Evolutionary conservation across 495 filamentous ascomycete genomes (phyloP).

Genomic region (Penicillium parvum): DNA sequence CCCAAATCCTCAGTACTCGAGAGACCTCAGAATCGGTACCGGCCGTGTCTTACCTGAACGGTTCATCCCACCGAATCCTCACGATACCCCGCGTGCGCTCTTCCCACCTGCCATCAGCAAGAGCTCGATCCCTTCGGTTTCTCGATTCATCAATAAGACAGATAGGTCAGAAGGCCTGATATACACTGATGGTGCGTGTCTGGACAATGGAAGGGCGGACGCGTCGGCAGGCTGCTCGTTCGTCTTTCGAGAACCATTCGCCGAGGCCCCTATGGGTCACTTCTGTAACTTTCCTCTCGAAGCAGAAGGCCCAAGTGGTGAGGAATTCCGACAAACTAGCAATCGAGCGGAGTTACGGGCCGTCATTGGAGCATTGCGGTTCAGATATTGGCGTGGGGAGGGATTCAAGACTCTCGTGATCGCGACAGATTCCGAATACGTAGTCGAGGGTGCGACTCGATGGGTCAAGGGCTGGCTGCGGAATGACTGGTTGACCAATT

Average conservation of each 20-base stretch:
- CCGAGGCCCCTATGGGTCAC: background rate
- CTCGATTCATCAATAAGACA: background rate
- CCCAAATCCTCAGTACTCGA: background rate
- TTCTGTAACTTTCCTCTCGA: slow-evolving; percentile 8
- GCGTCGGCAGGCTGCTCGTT: slow-evolving; percentile 1
- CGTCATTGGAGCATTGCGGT: slow-evolving; percentile 33
- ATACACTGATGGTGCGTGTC: slow-evolving; percentile 5
- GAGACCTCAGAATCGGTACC: background rate
- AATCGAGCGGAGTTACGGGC: slow-evolving; percentile 42
- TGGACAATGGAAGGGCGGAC: background rate
- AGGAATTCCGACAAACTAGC: slow-evolving; percentile 24
- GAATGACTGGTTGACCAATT: slow-evolving; percentile 19
- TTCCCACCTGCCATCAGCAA: background rate
- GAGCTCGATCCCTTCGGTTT: background rate
- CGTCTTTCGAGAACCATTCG: background rate
- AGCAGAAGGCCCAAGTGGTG: slow-evolving; percentile 21
- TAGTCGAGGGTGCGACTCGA: slow-evolving; percentile 29
- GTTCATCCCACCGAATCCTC: background rate
- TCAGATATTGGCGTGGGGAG: background rate
- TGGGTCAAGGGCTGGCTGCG: slow-evolving; percentile 22
- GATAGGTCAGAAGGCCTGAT: background rate
- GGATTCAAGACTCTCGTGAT: slow-evolving; percentile 28
- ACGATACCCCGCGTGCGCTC: background rate
- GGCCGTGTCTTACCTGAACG: background rate
- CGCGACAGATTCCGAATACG: slow-evolving; percentile 36